Evolutionary conservation across 1,139 yeast species (phyloP).

Genomic region (Arxiozyma bovina): DNA sequence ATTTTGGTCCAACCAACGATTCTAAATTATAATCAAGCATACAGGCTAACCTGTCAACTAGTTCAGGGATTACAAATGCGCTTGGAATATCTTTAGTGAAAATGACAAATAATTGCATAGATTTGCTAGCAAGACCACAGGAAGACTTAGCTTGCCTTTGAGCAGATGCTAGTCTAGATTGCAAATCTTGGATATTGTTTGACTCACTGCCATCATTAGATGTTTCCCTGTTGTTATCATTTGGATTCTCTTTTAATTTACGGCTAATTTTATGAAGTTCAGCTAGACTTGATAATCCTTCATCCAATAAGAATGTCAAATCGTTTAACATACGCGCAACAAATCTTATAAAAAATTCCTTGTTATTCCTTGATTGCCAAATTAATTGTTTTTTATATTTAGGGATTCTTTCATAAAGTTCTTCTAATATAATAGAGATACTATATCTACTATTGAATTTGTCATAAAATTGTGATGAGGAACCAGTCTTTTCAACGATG

Average conservation of each 20-base stretch:
- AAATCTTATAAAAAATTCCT: constrained; percentile 80
- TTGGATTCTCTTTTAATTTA: constrained; percentile 35
- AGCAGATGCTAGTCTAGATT: constrained; percentile 46
- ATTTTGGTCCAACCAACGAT: constrained; percentile 89
- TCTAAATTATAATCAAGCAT: constrained; percentile 89
- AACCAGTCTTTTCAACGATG: constrained; percentile 92
- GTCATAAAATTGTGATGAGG: constrained; percentile 91
- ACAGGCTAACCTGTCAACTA: constrained; percentile 88
- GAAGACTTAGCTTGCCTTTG: constrained; percentile 76
- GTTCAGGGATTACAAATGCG: constrained; percentile 80
- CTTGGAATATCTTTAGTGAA: constrained; percentile 81
- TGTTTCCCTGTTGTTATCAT: not conserved
- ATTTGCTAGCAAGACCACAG: constrained; percentile 76
- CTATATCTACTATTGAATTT: constrained; percentile 86
- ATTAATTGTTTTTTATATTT: constrained; percentile 60
- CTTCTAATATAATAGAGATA: constrained; percentile 73
- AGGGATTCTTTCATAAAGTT: constrained; percentile 63
- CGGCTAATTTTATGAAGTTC: constrained; percentile 68
- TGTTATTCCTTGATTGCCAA: constrained; percentile 53
- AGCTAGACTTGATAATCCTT: constrained; percentile 70
- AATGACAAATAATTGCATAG: constrained; percentile 66
- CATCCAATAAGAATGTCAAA: constrained; percentile 84
- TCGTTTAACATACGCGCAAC: constrained; percentile 94
- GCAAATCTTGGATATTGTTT: constrained; percentile 52
- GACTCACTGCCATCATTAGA: constrained; percentile 1